phyloP scores from a whole-genome alignment of 139 green algal genomes.

The Picochlorum sp. region DNA sequence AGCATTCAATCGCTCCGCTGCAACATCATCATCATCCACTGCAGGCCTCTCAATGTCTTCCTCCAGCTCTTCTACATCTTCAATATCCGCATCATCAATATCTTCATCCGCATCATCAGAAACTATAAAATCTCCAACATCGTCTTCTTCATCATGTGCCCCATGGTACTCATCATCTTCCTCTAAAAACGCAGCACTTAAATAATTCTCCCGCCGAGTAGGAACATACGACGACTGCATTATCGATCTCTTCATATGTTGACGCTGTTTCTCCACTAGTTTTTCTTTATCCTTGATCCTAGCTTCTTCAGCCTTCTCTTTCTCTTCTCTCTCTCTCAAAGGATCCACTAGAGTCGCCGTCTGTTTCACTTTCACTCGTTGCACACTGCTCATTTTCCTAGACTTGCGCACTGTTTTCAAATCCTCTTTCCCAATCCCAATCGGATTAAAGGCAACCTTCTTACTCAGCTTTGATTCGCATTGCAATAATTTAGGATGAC shows the following conservation, averaged over 20 bases:
- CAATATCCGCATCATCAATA: background rate
- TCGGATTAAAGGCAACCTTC: conserved; percentile 54
- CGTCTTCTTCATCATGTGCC: conserved; percentile 3
- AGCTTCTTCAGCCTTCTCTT: conserved; percentile 23
- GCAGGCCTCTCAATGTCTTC: background rate
- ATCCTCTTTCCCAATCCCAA: conserved; percentile 34
- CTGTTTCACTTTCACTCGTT: conserved; percentile 4
- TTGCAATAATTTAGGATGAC: conserved; percentile 37
- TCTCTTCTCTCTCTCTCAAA: conserved; percentile 22
- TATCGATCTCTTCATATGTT: conserved; percentile 17
- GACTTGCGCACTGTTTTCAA: conserved; percentile 46
- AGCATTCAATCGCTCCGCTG: conserved; percentile 14
- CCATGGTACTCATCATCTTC: conserved; percentile 30
- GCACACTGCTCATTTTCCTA: conserved; percentile 28
- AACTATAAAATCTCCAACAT: conserved; percentile 4
- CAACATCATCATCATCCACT: conserved; percentile 8
- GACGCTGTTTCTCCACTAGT: conserved; percentile 16
- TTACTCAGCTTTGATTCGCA: conserved; percentile 47
- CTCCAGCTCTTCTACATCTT: conserved; percentile 3
- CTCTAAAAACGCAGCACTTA: conserved; percentile 36
- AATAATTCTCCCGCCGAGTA: conserved; percentile 6
- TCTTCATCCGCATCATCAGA: conserved; percentile 12
- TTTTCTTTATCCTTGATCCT: conserved; percentile 24
- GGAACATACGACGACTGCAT: conserved; percentile 5
- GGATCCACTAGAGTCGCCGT: conserved; percentile 31